Base-by-base conservation (phyloP, 108 stramenopile genomes). In the Stephanodiscus minutulus region DNA sequence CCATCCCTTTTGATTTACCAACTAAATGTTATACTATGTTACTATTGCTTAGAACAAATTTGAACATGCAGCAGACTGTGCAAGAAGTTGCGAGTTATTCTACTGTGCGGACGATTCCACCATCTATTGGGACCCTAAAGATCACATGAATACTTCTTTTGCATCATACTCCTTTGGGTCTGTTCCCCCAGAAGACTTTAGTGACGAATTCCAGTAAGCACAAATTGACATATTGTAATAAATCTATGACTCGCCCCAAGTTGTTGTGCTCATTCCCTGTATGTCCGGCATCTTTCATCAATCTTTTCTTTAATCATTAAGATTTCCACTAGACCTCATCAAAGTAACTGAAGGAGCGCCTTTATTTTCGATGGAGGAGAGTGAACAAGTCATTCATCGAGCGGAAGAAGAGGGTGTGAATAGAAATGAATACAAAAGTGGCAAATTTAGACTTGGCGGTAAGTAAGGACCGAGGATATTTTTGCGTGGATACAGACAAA, bases 171-270 rank as follows among this genome's bases (percentile, higher is more conserved):
- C 70, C 2, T 79, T 88, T 70, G 88, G 88, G 0, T 53, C 79
- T 10, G 83, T 85, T 24, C 88, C 88, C 7, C 88, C 88, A 4
- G 88, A 88, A 72, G 88, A 88, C 48, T 88, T 88, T 43, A 71
- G 77, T 39, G 72, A 84, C 41, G 79, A 85, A 31, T 86, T 88
- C 61, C 73, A 72, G 75, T 64, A 61, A 43, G 77, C 31, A 48
- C 7, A 17, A 39, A 9, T n/a, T 17, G 47, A 15, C 24, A 39
- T 33, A 33, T 2, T 33, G 2, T 2, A 63, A 35, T 11, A 36
- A n/a, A 18, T 5, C 13, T 63, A 24, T 5, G 33, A 15, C 20
- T 36, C 12, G 21, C 22, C 20, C 22, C 13, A 53, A 12, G 29
- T 0, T 55, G 55, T 64, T 10, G 8, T 31, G 5, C 29, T n/a